Conservation (phyloP, 1,139 yeast genomes). For the Pneumocystis canis region DNA sequence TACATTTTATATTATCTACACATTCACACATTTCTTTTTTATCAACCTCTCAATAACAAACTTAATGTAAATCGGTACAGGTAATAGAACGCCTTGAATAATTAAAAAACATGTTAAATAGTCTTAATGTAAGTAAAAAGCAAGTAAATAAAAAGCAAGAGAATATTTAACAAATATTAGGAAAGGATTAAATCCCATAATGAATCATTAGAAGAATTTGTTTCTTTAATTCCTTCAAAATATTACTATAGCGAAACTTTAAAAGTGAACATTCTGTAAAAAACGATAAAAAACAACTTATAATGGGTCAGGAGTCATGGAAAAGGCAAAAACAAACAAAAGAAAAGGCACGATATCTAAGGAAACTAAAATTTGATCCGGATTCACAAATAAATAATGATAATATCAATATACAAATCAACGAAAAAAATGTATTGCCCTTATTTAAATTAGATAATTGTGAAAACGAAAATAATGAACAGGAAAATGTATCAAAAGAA, state of each 20-base stretch:
- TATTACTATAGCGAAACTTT: conserved; percentile 67
- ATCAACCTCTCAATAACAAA: too few relatives aligned
- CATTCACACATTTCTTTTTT: too few relatives aligned
- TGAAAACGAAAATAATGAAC: not conserved
- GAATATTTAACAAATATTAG: conserved; percentile 23
- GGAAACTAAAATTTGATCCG: conserved; percentile 66
- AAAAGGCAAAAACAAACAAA: conserved; percentile 55
- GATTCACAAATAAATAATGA: conserved; percentile 47
- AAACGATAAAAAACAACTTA: not conserved
- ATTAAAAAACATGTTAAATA: not conserved
- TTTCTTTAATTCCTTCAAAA: conserved; percentile 86
- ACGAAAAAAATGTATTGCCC: conserved; percentile 27
- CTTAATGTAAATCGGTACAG: too few relatives aligned
- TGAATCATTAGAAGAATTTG: conserved; percentile 73
- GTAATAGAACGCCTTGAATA: not conserved
- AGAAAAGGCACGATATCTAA: conserved; percentile 45
- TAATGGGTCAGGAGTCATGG: conserved; percentile 60
- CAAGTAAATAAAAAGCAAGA: not conserved
- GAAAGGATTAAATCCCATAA: conserved; percentile 77
- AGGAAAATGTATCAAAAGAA: not conserved
- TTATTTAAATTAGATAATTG: not conserved
- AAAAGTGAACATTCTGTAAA: not conserved
- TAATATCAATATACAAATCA: conserved; percentile 40
- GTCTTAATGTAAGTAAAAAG: conserved; percentile 2
- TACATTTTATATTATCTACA: too few relatives aligned